Evolutionary conservation across 208 protist species (phyloP).

Genomic region (Crithidia mellificae): DNA sequence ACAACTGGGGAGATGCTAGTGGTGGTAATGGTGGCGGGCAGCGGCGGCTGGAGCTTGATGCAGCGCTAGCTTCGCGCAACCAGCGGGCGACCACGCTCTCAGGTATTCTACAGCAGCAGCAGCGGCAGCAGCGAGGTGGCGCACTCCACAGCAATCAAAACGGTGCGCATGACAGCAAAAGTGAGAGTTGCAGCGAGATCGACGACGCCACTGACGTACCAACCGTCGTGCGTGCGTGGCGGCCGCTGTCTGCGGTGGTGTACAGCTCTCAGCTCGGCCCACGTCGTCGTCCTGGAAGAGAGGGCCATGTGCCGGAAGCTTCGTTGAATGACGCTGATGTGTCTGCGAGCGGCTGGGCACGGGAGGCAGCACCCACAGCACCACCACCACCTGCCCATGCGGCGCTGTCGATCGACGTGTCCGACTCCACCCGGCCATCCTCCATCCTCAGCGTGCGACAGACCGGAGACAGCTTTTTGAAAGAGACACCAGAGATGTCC

Average conservation of each 20-base stretch:
- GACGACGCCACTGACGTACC: conserved; percentile 1
- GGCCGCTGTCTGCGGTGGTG: conserved; percentile 10
- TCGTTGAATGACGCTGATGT: not conserved
- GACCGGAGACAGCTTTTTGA: not conserved
- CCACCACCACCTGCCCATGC: not conserved
- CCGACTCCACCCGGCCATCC: not conserved
- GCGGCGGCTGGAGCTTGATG: conserved; percentile 2
- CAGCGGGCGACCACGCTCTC: too few species aligned
- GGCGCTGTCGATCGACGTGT: conserved; percentile 12
- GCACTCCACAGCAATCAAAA: too few species aligned
- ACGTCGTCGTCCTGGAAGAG: not conserved
- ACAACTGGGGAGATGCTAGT: too few species aligned
- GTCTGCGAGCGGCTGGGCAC: not conserved
- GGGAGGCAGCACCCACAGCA: not conserved
- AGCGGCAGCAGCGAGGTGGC: too few species aligned
- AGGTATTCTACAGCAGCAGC: too few species aligned
- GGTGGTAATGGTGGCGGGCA: too few species aligned
- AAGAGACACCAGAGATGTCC: not conserved
- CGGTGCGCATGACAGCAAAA: too few species aligned
- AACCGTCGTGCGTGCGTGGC: conserved; percentile 10
- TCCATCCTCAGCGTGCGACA: not conserved
- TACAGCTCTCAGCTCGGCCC: not conserved
- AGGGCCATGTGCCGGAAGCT: not conserved
- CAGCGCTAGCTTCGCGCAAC: conserved; percentile 8
- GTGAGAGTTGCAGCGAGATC: not conserved